These are phyloP conservation scores for Corylus americana DNA, from an alignment of 306 rosid species.

Conservation along the genomic window DNA sequence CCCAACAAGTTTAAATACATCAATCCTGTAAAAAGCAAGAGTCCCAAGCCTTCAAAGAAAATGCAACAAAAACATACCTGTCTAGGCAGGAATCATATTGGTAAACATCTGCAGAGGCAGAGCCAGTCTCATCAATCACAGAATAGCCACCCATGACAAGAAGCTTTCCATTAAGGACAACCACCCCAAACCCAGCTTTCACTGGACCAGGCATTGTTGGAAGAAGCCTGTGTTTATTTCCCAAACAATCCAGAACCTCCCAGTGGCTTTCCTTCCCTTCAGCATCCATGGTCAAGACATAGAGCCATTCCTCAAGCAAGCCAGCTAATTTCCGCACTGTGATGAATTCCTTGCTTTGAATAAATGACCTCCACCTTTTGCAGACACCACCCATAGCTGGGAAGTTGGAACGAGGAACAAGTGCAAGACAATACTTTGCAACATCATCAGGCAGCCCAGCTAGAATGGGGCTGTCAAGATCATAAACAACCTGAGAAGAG, in stretches of 20 bases:
- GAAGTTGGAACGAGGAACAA: slow-evolving; percentile 74
- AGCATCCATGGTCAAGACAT: slow-evolving; percentile 60
- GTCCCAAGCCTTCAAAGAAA: slow-evolving; percentile 12
- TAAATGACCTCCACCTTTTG: slow-evolving; percentile 83
- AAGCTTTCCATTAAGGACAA: slow-evolving; percentile 79
- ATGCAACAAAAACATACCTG: slow-evolving; percentile 36
- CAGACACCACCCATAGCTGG: slow-evolving; percentile 72
- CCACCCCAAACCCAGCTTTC: slow-evolving; percentile 66
- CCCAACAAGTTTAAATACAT: slow-evolving; percentile 1
- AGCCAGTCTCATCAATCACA: slow-evolving; percentile 38
- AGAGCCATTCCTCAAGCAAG: slow-evolving; percentile 86
- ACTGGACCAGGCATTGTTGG: slow-evolving; percentile 74
- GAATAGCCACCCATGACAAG: slow-evolving; percentile 85
- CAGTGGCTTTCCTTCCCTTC: slow-evolving; percentile 74
- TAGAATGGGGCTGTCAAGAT: slow-evolving; percentile 48
- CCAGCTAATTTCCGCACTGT: slow-evolving; percentile 77
- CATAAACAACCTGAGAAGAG: slow-evolving; percentile 39
- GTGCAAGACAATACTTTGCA: slow-evolving; percentile 86
- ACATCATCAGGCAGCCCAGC: slow-evolving; percentile 92
- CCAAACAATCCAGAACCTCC: slow-evolving; percentile 87
- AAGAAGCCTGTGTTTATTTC: slow-evolving; percentile 53
- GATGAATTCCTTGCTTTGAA: slow-evolving; percentile 78
- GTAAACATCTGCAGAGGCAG: slow-evolving; percentile 68
- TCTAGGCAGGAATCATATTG: slow-evolving; percentile 85
- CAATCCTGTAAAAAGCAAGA: neutral